Evolutionary conservation across 2,329 filamentous ascomycete species (phyloP).

Genomic region (Malbranchea cinnamomea): DNA sequence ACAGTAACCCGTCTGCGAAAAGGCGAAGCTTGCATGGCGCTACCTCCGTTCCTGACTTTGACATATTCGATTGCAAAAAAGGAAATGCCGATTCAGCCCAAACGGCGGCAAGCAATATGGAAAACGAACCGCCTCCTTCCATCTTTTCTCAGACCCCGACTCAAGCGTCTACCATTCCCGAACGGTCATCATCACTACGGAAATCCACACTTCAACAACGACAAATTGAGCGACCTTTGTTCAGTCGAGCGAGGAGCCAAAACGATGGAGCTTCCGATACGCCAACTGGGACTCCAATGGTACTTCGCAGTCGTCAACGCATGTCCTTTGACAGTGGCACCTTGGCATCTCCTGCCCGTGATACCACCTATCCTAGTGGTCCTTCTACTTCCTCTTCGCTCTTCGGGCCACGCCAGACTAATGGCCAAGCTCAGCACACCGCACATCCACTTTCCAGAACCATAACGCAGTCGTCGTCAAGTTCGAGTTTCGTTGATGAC

Average conservation of each 20-base stretch:
- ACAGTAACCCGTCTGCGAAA: slow-evolving; percentile 70
- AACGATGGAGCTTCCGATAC: slow-evolving; percentile 32
- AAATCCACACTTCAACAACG: slow-evolving; percentile 83
- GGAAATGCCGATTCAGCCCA: slow-evolving; percentile 14
- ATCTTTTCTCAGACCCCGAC: slow-evolving; percentile 23
- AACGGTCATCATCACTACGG: slow-evolving; percentile 61
- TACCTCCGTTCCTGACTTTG: slow-evolving; percentile 49
- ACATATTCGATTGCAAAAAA: slow-evolving; percentile 52
- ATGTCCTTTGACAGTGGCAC: slow-evolving; percentile 64
- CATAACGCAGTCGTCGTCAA: slow-evolving; percentile 73
- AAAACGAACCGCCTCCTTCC: slow-evolving; percentile 14
- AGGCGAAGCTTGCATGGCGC: slow-evolving; percentile 72
- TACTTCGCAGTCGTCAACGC: slow-evolving; percentile 50
- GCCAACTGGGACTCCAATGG: slow-evolving; percentile 36
- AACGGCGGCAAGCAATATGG: slow-evolving; percentile 6
- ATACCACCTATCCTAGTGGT: slow-evolving; percentile 48
- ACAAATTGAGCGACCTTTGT: slow-evolving; percentile 49
- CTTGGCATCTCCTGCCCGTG: slow-evolving; percentile 47
- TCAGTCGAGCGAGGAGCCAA: slow-evolving; percentile 25
- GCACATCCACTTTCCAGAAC: slow-evolving; percentile 75
- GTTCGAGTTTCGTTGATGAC: slow-evolving; percentile 61
- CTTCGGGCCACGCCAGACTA: slow-evolving; percentile 17
- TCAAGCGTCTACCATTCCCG: slow-evolving; percentile 43
- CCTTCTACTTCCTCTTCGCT: slow-evolving; percentile 38
- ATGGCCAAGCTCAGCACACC: slow-evolving; percentile 27